Percentiles rank a stretch among this genome's conserved stretches.
Conservation (phyloP, 2,329 filamentous ascomycete genomes). For the Calonectria pseudoreteaudii region DNA sequence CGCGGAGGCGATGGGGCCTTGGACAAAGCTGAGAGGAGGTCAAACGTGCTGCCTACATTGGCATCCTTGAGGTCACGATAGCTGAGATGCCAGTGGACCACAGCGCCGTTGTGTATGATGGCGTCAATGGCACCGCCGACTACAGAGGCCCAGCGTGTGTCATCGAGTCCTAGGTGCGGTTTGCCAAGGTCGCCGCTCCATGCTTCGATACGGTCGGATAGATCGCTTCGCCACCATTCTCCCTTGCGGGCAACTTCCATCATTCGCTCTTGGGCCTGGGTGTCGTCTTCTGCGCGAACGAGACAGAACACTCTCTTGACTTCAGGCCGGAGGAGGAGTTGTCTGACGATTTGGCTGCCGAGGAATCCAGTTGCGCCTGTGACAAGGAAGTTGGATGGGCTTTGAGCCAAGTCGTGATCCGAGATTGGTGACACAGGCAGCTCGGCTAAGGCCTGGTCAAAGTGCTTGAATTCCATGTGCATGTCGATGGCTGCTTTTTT, state of each 20-base stretch:
- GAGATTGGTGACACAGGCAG: too few species aligned
- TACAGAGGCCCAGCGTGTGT: neutral
- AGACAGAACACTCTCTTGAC: neutral
- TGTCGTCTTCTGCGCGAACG: conserved; percentile 10
- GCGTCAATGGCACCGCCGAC: neutral
- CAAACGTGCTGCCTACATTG: conserved; percentile 24
- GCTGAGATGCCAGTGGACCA: neutral
- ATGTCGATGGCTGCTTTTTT: too few species aligned
- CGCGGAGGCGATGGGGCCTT: neutral
- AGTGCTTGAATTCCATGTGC: too few species aligned
- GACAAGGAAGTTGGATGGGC: too few species aligned
- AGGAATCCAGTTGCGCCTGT: neutral
- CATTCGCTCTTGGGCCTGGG: conserved; percentile 10
- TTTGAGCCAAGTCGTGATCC: too few species aligned
- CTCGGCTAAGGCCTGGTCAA: neutral
- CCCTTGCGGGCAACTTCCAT: conserved; percentile 10
- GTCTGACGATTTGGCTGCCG: neutral
- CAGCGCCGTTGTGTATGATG: neutral
- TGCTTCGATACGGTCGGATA: conserved; percentile 7
- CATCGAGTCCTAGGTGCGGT: neutral
- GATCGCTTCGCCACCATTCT: conserved; percentile 13
- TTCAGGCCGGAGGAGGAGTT: neutral
- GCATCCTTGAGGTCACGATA: conserved; percentile 11
- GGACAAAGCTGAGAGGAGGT: conserved; percentile 9
- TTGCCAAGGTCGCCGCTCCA: conserved; percentile 15